Evolutionary conservation across 2,329 filamentous ascomycete species (phyloP).

Genomic region (Fusarium pseudoanthophilum): DNA sequence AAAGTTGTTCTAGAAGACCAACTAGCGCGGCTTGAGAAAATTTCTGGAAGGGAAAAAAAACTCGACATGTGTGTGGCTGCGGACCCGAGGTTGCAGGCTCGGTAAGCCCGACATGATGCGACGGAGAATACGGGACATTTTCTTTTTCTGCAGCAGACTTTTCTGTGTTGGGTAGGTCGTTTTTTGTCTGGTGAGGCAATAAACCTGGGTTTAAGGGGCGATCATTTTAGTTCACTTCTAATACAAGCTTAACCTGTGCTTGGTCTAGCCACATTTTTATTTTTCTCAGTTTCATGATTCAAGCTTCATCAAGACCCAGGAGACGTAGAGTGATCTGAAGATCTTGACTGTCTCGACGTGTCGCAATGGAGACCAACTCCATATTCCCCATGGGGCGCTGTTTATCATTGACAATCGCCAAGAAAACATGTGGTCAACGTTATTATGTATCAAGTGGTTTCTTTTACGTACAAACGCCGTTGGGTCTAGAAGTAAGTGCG

Average conservation of each 20-base stretch:
- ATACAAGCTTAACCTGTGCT: slow-evolving; percentile 11
- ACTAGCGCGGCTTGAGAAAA: slow-evolving; percentile 11
- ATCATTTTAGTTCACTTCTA: slow-evolving; percentile 16
- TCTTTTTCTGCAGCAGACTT: not conserved
- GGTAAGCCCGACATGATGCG: slow-evolving; percentile 26
- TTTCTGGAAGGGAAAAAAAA: not conserved
- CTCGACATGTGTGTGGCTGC: slow-evolving; percentile 2
- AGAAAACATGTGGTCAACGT: slow-evolving; percentile 29
- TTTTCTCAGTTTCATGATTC: not conserved
- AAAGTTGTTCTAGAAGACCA: slow-evolving; percentile 17
- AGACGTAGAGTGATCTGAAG: not conserved
- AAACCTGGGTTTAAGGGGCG: slow-evolving; percentile 15
- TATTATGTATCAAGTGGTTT: slow-evolving; percentile 25
- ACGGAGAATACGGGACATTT: not conserved
- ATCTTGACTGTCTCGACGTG: slow-evolving; percentile 2
- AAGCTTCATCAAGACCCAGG: not conserved
- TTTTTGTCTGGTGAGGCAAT: not conserved
- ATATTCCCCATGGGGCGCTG: slow-evolving; percentile 29
- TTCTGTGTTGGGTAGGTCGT: slow-evolving; percentile 22
- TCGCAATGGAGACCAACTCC: slow-evolving; percentile 11
- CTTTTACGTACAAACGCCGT: slow-evolving; percentile 28
- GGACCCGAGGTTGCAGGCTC: slow-evolving; percentile 27
- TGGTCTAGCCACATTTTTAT: not conserved
- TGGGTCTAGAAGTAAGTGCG: slow-evolving; percentile 20
- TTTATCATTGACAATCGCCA: slow-evolving; percentile 14